These are phyloP conservation scores for Diaporthe sp. DNA, from an alignment of 2,329 filamentous ascomycete genomes.

Conservation along the genomic window DNA sequence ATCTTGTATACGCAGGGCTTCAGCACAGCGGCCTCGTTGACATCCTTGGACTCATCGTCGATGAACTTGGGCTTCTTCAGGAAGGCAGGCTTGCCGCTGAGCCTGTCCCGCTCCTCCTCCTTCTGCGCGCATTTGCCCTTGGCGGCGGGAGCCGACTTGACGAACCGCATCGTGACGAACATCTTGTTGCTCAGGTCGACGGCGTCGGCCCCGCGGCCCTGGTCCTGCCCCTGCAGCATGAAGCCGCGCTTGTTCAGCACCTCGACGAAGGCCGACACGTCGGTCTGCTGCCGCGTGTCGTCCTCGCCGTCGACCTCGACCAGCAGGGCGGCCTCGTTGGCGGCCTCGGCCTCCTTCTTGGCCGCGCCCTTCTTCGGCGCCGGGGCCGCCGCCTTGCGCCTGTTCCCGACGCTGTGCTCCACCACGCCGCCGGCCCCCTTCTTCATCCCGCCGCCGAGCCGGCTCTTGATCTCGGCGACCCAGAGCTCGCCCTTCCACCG, in stretches of 20 bases:
- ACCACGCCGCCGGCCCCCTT: slow-evolving; percentile 63
- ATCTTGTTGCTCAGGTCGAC: slow-evolving; percentile 94
- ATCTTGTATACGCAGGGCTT: slow-evolving; percentile 98
- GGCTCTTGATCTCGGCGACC: slow-evolving; percentile 96
- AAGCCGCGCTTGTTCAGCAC: slow-evolving; percentile 87
- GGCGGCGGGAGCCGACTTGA: slow-evolving; percentile 82
- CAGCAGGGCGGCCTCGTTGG: slow-evolving; percentile 70
- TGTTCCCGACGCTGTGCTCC: slow-evolving; percentile 79
- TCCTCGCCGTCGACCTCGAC: slow-evolving; percentile 80
- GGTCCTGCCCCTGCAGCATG: slow-evolving; percentile 78
- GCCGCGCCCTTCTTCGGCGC: slow-evolving; percentile 62
- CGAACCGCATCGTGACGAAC: slow-evolving; percentile 98
- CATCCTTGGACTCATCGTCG: slow-evolving; percentile 71
- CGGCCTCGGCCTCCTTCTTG: slow-evolving; percentile 61
- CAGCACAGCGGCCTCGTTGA: slow-evolving; percentile 76
- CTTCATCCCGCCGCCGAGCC: slow-evolving; percentile 74
- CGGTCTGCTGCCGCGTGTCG: slow-evolving; percentile 79
- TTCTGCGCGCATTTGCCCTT: slow-evolving; percentile 81
- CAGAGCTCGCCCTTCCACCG: slow-evolving; percentile 96
- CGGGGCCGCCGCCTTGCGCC: slow-evolving; percentile 63
- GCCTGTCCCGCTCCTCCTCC: slow-evolving; percentile 62
- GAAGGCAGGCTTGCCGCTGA: slow-evolving; percentile 42
- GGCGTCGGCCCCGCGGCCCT: slow-evolving; percentile 70
- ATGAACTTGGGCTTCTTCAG: slow-evolving; percentile 68
- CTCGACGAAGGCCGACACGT: slow-evolving; percentile 88